Evolutionary conservation across 176 grass and related monocot genomes (phyloP).

Genomic region (Puccinellia tenuiflora): DNA sequence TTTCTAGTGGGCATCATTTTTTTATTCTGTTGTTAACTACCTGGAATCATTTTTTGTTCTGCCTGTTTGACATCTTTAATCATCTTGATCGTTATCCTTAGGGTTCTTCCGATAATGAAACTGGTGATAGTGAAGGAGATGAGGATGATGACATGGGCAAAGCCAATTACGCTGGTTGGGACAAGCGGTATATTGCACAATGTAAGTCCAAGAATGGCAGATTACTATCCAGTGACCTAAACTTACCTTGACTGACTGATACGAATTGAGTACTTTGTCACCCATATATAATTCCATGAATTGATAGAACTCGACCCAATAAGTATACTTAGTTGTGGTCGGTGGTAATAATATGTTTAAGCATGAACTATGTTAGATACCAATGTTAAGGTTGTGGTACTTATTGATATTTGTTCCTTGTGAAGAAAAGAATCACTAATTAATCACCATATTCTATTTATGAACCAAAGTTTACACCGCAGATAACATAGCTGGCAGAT

Average conservation of each 20-base stretch:
- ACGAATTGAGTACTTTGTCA: background rate
- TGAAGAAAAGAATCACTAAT: background rate
- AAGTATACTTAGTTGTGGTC: background rate
- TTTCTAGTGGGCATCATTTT: background rate
- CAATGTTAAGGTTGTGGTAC: background rate
- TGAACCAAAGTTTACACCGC: background rate
- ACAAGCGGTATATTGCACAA: slow-evolving; percentile 57
- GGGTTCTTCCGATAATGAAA: slow-evolving; percentile 49
- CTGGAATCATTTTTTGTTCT: slow-evolving; percentile 1
- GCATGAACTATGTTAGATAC: background rate
- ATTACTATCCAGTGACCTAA: background rate
- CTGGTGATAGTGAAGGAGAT: slow-evolving; percentile 41
- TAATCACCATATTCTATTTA: background rate
- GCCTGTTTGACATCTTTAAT: slow-evolving; percentile 13
- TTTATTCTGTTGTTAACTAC: background rate
- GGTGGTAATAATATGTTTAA: background rate
- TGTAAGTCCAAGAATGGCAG: slow-evolving; percentile 43
- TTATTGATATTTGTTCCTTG: background rate
- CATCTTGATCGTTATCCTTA: slow-evolving; percentile 18
- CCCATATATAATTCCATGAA: background rate
- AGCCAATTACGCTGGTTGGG: slow-evolving; percentile 33
- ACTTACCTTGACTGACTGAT: background rate
- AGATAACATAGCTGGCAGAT: background rate
- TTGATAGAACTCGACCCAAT: background rate
- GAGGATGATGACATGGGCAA: slow-evolving; percentile 20